These are phyloP conservation scores for Schoenoplectus triqueter DNA, from an alignment of 202 grass and related monocot species.

Conservation along the genomic window DNA sequence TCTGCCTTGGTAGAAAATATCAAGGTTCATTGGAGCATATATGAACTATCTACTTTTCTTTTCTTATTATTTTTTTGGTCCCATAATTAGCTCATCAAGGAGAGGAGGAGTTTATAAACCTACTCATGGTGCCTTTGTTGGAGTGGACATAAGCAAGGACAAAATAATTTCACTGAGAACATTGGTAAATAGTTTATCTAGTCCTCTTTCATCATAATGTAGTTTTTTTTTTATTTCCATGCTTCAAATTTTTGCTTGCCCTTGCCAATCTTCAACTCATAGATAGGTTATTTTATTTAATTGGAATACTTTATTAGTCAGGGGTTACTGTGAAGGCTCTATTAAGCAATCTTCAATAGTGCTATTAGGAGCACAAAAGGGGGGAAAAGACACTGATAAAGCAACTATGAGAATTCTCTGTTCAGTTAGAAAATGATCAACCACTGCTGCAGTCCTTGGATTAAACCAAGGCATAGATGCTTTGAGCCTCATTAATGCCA, in stretches of 20 bases:
- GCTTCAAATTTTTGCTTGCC: background rate
- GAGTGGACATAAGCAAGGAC: slow-evolving; percentile 54
- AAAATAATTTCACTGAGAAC: slow-evolving; percentile 61
- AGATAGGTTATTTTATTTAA: background rate
- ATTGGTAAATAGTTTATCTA: slow-evolving; percentile 48
- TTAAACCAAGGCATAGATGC: background rate
- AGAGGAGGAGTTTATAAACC: slow-evolving; percentile 67
- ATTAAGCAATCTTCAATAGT: background rate
- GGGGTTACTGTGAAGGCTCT: background rate
- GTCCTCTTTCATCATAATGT: background rate
- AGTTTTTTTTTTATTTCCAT: background rate
- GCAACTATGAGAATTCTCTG: background rate
- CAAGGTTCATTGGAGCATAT: background rate
- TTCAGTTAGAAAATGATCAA: background rate
- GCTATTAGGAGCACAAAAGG: background rate
- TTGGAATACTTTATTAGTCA: background rate
- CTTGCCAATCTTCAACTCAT: background rate
- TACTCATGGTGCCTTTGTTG: slow-evolving; percentile 66
- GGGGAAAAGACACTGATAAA: background rate
- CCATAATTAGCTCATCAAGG: slow-evolving; percentile 49
- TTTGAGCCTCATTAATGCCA: background rate
- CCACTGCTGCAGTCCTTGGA: background rate
- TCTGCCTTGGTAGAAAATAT: background rate
- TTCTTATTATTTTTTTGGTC: background rate
- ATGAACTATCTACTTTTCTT: background rate